Conservation (phyloP, 345 rosid genomes). For the Bruguiera parviflora region DNA sequence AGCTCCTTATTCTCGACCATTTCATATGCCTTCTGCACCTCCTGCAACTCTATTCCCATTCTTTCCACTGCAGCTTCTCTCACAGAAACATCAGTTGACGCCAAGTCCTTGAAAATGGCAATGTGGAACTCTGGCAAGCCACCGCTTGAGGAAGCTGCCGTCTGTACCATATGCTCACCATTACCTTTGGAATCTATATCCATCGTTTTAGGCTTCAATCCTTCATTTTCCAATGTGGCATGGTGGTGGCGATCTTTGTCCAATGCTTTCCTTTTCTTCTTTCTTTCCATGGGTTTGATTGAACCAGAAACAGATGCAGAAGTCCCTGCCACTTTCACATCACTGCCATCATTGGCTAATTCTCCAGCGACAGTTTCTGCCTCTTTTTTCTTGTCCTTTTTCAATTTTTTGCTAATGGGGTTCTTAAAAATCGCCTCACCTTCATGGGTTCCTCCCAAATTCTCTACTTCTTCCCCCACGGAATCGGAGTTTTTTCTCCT, state of each 20-base stretch:
- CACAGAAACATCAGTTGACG: slow-evolving; percentile 48
- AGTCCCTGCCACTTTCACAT: neutral
- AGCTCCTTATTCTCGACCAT: slow-evolving; percentile 44
- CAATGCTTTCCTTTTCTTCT: slow-evolving; percentile 66
- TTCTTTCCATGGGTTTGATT: slow-evolving; percentile 72
- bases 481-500: slow-evolving; percentile 50
- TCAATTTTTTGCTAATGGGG: slow-evolving; percentile 42
- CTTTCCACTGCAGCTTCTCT: slow-evolving; percentile 67
- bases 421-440: slow-evolving; percentile 12
- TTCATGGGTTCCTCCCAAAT: slow-evolving; percentile 9
- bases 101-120: slow-evolving; percentile 67
- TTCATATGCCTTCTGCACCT: slow-evolving; percentile 72
- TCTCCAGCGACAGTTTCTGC: neutral
- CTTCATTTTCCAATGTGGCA: slow-evolving; percentile 26
- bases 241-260: slow-evolving; percentile 60
- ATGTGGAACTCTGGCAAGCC: slow-evolving; percentile 65
- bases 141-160: slow-evolving; percentile 27
- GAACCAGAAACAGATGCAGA: slow-evolving; percentile 26
- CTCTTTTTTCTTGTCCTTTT: slow-evolving; percentile 22
- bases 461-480: slow-evolving; percentile 33
- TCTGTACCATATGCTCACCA: slow-evolving; percentile 20
- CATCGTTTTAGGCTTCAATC: slow-evolving; percentile 20
- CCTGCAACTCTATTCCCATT: slow-evolving; percentile 57
- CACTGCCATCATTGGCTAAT: neutral
- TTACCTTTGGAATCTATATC: slow-evolving; percentile 20